Conservation (phyloP, 176 grass and related monocot species). For the Oryza punctata region DNA sequence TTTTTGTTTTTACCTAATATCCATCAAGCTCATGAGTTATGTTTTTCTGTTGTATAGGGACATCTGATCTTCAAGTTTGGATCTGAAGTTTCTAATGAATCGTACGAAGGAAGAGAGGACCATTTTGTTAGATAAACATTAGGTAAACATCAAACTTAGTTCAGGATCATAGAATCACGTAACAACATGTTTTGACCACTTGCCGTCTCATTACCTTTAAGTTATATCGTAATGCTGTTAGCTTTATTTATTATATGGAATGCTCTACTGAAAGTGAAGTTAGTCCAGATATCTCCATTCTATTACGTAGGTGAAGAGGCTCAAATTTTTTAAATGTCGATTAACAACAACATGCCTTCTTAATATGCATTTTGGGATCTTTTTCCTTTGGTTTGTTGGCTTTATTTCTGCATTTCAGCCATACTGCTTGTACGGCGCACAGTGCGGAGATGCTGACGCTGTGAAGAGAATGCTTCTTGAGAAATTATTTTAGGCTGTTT, state of each 20-base stretch:
- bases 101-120: background rate
- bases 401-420: too few species aligned
- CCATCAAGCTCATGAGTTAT: background rate
- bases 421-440: too few species aligned
- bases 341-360: too few species aligned
- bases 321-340: background rate
- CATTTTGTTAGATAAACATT: background rate
- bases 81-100: background rate
- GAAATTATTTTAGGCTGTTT: too few species aligned
- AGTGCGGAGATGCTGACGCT: too few species aligned
- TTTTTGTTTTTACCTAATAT: background rate
- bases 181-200: background rate
- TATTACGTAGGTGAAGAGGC: background rate
- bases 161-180: constrained; percentile 8
- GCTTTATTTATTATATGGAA: background rate
- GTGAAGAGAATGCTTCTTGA: too few species aligned
- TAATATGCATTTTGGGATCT: background rate
- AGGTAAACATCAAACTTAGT: background rate
- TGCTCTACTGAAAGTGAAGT: background rate
- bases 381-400: background rate
- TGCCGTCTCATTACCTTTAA: background rate
- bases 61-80: background rate
- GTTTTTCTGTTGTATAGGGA: background rate
- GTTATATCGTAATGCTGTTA: background rate
- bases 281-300: background rate